Percentiles rank a stretch among this genome's conserved stretches.
Evolutionary conservation across 2,329 filamentous ascomycete genomes (phyloP).

Genomic region (Colletotrichum sp.): DNA sequence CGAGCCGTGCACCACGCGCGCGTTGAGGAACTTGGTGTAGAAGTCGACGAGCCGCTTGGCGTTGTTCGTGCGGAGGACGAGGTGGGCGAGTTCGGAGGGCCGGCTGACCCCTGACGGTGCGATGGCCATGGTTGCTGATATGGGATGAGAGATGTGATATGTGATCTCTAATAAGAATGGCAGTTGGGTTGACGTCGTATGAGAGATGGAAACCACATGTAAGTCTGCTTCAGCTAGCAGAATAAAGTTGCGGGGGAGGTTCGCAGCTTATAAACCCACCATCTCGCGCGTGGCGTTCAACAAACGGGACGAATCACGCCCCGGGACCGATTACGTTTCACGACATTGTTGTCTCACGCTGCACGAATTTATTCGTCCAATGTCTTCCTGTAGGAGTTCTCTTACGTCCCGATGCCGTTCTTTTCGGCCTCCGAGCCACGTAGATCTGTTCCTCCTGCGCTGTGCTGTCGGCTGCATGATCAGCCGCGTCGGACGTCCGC

Average conservation of each 20-base stretch:
- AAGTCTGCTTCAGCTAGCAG: not conserved
- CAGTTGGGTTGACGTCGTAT: not conserved
- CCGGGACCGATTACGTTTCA: not conserved
- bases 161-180: not conserved
- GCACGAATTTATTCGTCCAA: not conserved
- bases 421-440: not conserved
- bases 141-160: not conserved
- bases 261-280: not conserved
- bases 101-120: not conserved
- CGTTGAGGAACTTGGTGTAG: constrained; percentile 42
- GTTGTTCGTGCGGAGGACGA: constrained; percentile 4
- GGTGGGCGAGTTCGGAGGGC: constrained; percentile 10
- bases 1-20: constrained; percentile 27
- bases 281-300: not conserved
- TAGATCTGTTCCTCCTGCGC: not conserved
- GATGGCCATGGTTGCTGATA: not conserved
- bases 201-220: not conserved
- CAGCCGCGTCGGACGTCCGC: constrained; percentile 10
- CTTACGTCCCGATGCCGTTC: not conserved
- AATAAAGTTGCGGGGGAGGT: not conserved
- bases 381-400: too few relatives aligned
- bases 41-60: constrained; percentile 32
- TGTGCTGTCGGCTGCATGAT: not conserved
- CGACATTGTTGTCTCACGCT: not conserved
- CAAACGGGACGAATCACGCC: not conserved